Base-by-base conservation (phyloP, 345 rosid species). In the Ricinus communis region DNA sequence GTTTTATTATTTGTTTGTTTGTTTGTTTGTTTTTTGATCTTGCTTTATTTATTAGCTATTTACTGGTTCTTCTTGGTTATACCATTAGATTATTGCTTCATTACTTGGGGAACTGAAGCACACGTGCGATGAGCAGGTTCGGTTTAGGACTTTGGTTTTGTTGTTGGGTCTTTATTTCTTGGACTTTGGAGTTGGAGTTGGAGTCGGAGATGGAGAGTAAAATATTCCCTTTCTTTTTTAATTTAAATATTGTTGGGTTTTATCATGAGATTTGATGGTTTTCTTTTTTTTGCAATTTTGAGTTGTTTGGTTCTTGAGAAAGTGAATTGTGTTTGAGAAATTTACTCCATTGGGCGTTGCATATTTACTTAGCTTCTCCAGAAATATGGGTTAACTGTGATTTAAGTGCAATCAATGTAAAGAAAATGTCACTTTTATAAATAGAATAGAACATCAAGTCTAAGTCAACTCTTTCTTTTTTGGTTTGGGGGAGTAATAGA, bases 51-150 rank as follows among this genome's bases (percentile, higher is more conserved):
- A 15, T 22, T 11, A 7, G 33, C n/a, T 43, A 13, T 41, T 55
- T 55, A 10, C n/a, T 65, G 4, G 21, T 62, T 14, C 1, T 46
- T 46, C 1, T 0, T 1, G 30, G 18, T 51, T 19, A 21, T 21
- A 13, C 1, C 27, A n/a, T 33, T 21, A 8, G 18, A 66, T 50
- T 38, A 53, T 36, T 21, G 11, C 15, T 33, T 60, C 33, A 36
- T 62, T 49, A n/a, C 64, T 27, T 1, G n/a, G 54, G 64, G 64
- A 69, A 69, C 43, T 45, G 64, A 57, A 53, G 5, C 55, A 31
- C 74, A 49, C 50, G 41, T 50, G 67, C 60, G 66, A 49, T 15
- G 58, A 60, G 58, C 31, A 9, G 16, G 67, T 67, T 71, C 67
- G 67, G 74, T 63, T 63, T 63, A 15, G 3, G 36, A 47, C 1